Evolutionary conservation across 805 yeast genomes (phyloP).

Genomic region (Metschnikowia lochheadii): DNA sequence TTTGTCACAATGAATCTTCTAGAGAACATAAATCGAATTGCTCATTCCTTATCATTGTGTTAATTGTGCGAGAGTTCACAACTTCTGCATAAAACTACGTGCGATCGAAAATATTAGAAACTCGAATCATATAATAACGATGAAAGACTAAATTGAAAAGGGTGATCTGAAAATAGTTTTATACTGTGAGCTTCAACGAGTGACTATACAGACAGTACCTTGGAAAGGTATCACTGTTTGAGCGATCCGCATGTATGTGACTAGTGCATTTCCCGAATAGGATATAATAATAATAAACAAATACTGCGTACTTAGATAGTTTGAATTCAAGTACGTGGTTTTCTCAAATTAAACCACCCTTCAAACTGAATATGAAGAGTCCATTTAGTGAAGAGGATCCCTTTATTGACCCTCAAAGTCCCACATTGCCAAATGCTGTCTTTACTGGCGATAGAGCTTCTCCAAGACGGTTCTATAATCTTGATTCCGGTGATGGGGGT

Average conservation of each 20-base stretch:
- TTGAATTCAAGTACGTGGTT: background rate
- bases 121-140: background rate
- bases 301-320: background rate
- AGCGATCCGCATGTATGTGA: background rate
- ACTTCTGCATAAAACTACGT: background rate
- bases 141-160: background rate
- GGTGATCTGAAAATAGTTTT: too few relatives aligned
- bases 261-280: constrained; percentile 14
- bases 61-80: background rate
- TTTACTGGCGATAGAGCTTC: constrained; percentile 36
- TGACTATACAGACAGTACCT: background rate
- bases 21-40: background rate
- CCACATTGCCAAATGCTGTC: constrained; percentile 36
- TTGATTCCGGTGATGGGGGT: constrained; percentile 18
- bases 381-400: constrained; percentile 34
- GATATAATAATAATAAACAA: constrained; percentile 19
- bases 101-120: background rate
- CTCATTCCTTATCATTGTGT: background rate
- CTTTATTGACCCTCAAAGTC: constrained; percentile 28
- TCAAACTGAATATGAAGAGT: constrained; percentile 21
- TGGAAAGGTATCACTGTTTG: background rate
- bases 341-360: constrained; percentile 2
- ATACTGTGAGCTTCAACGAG: background rate
- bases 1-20: background rate
- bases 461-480: constrained; percentile 33